Percentiles rank a stretch among this genome's conserved stretches.
phyloP scores from a whole-genome alignment of 352 stramenopile genomes.

The Aphanomyces invadans region DNA sequence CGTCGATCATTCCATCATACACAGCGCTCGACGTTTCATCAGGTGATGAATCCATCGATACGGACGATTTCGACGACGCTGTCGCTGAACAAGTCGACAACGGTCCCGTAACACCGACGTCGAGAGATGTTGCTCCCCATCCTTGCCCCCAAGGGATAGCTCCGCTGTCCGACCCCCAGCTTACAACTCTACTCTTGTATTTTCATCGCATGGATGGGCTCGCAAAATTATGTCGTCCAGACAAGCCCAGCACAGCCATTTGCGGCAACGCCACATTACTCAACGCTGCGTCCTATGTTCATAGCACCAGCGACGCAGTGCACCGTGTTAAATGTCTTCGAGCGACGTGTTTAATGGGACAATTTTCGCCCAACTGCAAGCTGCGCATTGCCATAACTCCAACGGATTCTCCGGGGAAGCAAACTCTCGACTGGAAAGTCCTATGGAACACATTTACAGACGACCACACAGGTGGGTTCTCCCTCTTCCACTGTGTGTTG shows the following conservation, averaged over 20 bases:
- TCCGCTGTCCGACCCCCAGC: neutral
- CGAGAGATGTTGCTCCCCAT: too few species aligned
- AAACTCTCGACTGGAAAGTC: constrained; percentile 20
- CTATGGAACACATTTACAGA: constrained; percentile 27
- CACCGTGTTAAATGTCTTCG: neutral
- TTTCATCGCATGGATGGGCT: constrained; percentile 47
- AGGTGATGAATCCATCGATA: constrained; percentile 22
- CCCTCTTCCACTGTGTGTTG: neutral
- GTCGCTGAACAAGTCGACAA: constrained; percentile 5
- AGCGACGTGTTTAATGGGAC: constrained; percentile 34
- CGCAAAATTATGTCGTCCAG: constrained; percentile 34
- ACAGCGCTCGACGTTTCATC: neutral
- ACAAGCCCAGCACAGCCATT: constrained; percentile 49
- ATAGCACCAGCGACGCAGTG: neutral
- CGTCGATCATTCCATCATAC: too few species aligned
- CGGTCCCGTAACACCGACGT: neutral
- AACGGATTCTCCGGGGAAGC: neutral
- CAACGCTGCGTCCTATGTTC: constrained; percentile 27
- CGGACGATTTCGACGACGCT: constrained; percentile 25
- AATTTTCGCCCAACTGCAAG: constrained; percentile 5
- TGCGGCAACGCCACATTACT: constrained; percentile 61
- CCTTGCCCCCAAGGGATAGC: too few species aligned
- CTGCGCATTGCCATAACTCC: neutral
- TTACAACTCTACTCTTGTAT: constrained; percentile 32
- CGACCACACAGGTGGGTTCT: neutral